Evolutionary conservation across 2,329 filamentous ascomycete genomes (phyloP).

Genomic region (Cladosporium sp.): DNA sequence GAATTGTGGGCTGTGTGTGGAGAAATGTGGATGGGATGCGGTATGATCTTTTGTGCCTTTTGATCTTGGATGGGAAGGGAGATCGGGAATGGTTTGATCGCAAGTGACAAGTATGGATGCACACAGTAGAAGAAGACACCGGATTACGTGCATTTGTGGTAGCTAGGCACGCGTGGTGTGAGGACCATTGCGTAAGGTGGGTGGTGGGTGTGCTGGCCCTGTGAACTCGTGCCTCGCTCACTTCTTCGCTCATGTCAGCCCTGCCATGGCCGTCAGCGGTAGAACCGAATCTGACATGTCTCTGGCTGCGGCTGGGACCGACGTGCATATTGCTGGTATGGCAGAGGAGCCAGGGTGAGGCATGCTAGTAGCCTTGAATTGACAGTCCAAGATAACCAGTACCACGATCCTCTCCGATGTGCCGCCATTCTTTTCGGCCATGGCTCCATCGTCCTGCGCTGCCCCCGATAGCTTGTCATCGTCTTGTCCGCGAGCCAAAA

Average conservation of each 20-base stretch:
- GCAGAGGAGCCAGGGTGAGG: background rate
- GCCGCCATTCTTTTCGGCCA: too few relatives aligned
- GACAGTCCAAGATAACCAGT: background rate
- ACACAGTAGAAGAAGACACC: background rate
- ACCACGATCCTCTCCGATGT: too few relatives aligned
- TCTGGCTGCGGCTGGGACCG: conserved; percentile 2
- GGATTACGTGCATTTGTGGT: background rate
- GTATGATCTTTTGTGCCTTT: background rate
- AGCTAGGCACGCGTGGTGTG: conserved; percentile 3
- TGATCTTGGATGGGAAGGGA: background rate
- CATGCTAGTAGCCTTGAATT: conserved; percentile 1
- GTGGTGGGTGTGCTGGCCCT: background rate
- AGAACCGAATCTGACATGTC: conserved; percentile 6
- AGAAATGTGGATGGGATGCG: background rate
- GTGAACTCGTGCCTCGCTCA: too few relatives aligned
- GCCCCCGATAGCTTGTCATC: conserved; percentile 2
- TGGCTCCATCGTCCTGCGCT: background rate
- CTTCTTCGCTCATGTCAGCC: conserved; percentile 13
- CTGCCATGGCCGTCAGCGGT: conserved; percentile 6
- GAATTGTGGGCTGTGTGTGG: conserved; percentile 10
- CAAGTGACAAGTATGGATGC: too few relatives aligned
- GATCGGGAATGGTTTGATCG: background rate
- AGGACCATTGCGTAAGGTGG: background rate
- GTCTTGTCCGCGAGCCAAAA: conserved; percentile 6
- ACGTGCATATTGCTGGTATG: conserved; percentile 2